Conservation (phyloP, 768 basidiomycete genomes). For the Pisolithus sp. region DNA sequence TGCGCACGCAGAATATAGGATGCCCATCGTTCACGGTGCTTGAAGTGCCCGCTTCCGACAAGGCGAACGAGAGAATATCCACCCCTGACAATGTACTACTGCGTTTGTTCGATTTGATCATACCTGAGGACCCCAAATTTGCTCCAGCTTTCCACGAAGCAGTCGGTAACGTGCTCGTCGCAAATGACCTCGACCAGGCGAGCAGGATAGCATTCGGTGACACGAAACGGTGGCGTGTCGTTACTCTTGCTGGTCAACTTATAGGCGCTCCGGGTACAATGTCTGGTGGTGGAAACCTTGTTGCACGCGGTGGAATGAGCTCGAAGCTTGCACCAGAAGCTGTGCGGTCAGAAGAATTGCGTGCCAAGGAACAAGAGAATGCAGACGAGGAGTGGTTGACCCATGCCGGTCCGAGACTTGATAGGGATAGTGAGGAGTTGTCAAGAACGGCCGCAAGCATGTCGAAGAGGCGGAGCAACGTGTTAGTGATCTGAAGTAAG, state of each 20-base stretch:
- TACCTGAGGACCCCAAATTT: constrained; percentile 79
- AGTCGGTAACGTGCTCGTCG: constrained; percentile 82
- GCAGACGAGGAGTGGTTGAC: constrained; percentile 54
- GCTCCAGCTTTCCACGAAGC: constrained; percentile 89
- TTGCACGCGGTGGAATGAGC: constrained; percentile 83
- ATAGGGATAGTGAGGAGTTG: constrained; percentile 75
- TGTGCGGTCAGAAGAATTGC: constrained; percentile 72
- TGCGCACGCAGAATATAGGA: constrained; percentile 84
- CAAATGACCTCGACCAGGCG: constrained; percentile 85
- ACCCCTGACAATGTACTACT: constrained; percentile 92
- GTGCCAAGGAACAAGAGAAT: constrained; percentile 73
- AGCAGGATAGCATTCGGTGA: constrained; percentile 86
- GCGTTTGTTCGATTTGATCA: constrained; percentile 90
- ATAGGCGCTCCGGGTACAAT: constrained; percentile 96
- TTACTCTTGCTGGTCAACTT: constrained; percentile 87
- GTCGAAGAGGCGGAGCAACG: constrained; percentile 78
- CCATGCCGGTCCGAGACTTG: constrained; percentile 64
- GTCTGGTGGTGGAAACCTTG: constrained; percentile 87
- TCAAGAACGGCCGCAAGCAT: constrained; percentile 65
- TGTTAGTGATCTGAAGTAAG: constrained; percentile 74
- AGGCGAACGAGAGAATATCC: constrained; percentile 39
- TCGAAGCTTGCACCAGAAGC: constrained; percentile 77
- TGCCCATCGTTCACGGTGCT: constrained; percentile 91
- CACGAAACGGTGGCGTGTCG: constrained; percentile 76
- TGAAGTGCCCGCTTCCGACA: constrained; percentile 61